These are phyloP conservation scores for Lathyrus oleraceus DNA, from an alignment of 306 rosid genomes.

Conservation along the genomic window DNA sequence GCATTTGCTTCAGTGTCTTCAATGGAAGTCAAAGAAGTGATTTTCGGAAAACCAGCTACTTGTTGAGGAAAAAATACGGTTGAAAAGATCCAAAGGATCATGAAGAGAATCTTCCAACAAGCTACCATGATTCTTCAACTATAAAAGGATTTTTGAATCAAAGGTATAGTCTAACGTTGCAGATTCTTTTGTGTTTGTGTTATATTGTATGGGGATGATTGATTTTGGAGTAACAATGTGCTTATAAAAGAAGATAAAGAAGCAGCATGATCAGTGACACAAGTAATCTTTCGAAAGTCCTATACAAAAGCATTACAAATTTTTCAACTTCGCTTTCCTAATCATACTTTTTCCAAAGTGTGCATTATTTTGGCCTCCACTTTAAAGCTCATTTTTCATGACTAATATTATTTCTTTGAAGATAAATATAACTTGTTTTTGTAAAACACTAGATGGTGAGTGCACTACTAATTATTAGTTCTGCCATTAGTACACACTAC, in stretches of 20 bases:
- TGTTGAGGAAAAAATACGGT: constrained; percentile 1
- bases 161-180: not conserved
- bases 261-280: not conserved
- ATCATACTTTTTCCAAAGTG: not conserved
- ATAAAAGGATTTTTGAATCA: not conserved
- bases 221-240: not conserved
- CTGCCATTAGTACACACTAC: not conserved
- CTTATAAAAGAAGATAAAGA: not conserved
- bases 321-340: not conserved
- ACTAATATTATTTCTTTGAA: not conserved
- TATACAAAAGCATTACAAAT: not conserved
- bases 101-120: not conserved
- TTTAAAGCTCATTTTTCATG: not conserved
- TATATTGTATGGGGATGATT: not conserved
- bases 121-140: constrained; percentile 13
- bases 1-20: not conserved
- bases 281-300: not conserved
- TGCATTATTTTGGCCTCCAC: not conserved
- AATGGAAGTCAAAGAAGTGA: not conserved
- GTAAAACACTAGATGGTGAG: not conserved
- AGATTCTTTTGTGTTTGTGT: not conserved
- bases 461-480: not conserved
- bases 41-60: constrained; percentile 11
- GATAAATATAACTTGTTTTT: not conserved
- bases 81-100: not conserved